Evolutionary conservation across 345 rosid species (phyloP), one percentile per base, ranked within the genome.

Genomic region (Euphorbia tirucalli): DNA sequence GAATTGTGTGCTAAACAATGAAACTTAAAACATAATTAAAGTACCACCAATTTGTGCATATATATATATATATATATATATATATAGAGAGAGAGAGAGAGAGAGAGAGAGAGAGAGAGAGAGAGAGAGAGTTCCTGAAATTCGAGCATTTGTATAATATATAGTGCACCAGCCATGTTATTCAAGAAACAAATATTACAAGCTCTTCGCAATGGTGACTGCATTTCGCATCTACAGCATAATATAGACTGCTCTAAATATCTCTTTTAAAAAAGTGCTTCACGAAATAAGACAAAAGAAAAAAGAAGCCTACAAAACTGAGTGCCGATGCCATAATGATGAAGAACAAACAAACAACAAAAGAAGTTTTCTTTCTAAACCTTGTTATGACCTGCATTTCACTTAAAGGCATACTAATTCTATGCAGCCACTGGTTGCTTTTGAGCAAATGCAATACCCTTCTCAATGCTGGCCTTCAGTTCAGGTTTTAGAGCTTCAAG

Each of bases 391-490:
- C 52, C 52, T 46, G 46, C 18, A 55, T 61, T 35, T 11, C 19
- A 6, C 35, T 11, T 19, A 39, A 61, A 5, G 41, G 27, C 31
- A 24, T 31, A 37, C 50, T 61, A 41, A 6, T 21, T 32, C 68
- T 81, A 88, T 25, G 96, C 89, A 76, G 88, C 75, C 67, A 86
- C 89, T 0, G 75, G 52, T 68, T 84, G 85, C 81, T 89, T 92
- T 69, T 87, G 89, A 13, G 77, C 94, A 58, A 92, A 95, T 1
- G 86, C 80, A 28, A 90, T 43, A 59, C 99, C 99, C 76, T 95
- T 95, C 67, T 92, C 94, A 5, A 90, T 95, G 85, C 98, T 92
- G 61, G 87, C 86, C 78, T 85, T 90, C 73, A 95, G 75, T 73
- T 92, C 98, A 3, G 92, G 83, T 73, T 88, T 90, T 28, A 92